These are phyloP conservation scores for Kurtzmaniella quercitrusa DNA, from an alignment of 1,139 yeast species.

Conservation along the genomic window DNA sequence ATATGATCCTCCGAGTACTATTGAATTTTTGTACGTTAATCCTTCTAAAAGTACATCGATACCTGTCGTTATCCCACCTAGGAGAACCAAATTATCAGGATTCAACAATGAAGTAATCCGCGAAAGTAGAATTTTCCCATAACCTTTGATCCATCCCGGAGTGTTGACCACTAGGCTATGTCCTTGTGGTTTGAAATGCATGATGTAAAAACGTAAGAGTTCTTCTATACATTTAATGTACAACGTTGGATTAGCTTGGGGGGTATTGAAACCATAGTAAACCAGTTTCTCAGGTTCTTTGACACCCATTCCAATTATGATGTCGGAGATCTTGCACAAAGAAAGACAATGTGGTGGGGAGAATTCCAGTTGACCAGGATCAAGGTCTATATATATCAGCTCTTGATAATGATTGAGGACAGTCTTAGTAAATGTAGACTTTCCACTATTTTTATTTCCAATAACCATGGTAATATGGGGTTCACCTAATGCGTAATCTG, in stretches of 20 bases:
- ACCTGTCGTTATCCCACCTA: constrained; percentile 12
- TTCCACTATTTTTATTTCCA: constrained; percentile 73
- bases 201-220: constrained; percentile 33
- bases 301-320: constrained; percentile 25
- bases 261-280: constrained; percentile 69
- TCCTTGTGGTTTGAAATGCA: constrained; percentile 22
- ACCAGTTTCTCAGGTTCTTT: constrained; percentile 29
- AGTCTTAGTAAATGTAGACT: constrained; percentile 65
- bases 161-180: constrained; percentile 65
- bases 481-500: constrained; percentile 3
- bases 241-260: constrained; percentile 62
- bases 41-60: constrained; percentile 19
- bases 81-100: constrained; percentile 52
- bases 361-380: constrained; percentile 89
- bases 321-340: constrained; percentile 23
- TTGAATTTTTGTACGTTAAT: constrained; percentile 18
- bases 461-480: constrained; percentile 27
- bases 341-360: constrained; percentile 70
- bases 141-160: constrained; percentile 94
- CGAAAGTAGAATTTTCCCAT: constrained; percentile 64
- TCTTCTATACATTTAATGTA: constrained; percentile 47
- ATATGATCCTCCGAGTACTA: constrained; percentile 26
- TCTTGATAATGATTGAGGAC: constrained; percentile 29
- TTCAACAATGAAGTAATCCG: constrained; percentile 41
- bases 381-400: constrained; percentile 62